These are phyloP conservation scores for Mycena crocata DNA, from an alignment of 768 basidiomycete genomes.

Conservation along the genomic window DNA sequence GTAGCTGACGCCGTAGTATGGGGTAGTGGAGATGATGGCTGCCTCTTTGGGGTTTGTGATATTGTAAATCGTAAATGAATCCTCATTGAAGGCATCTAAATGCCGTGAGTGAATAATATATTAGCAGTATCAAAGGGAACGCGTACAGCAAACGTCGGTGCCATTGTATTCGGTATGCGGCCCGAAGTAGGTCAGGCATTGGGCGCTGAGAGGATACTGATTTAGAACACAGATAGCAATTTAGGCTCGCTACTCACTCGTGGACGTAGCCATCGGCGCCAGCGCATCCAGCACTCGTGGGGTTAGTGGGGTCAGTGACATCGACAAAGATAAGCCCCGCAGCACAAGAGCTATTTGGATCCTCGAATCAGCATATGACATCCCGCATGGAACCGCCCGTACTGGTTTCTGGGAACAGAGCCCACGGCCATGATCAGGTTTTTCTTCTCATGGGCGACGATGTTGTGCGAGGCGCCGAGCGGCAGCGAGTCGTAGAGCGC, in stretches of 20 bases:
- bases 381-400: background rate
- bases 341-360: constrained; percentile 23
- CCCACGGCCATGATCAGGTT: constrained; percentile 42
- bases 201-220: constrained; percentile 32
- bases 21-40: constrained; percentile 41
- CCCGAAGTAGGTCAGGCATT: constrained; percentile 45
- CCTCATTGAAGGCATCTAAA: constrained; percentile 48
- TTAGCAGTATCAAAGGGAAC: too few relatives aligned
- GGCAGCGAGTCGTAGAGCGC: constrained; percentile 38
- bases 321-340: constrained; percentile 46
- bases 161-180: constrained; percentile 44
- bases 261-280: constrained; percentile 46
- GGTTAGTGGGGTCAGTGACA: constrained; percentile 42
- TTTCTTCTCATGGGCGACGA: constrained; percentile 39
- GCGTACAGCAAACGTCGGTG: constrained; percentile 44
- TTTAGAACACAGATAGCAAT: background rate
- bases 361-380: background rate
- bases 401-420: constrained; percentile 35
- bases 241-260: constrained; percentile 29
- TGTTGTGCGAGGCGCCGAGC: constrained; percentile 44
- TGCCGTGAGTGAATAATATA: too few relatives aligned
- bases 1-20: constrained; percentile 46
- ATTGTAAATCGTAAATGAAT: constrained; percentile 45
- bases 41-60: constrained; percentile 37
- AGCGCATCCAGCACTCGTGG: constrained; percentile 37